Conservation (phyloP, 2,329 filamentous ascomycete genomes). For the Ustulina deusta region DNA sequence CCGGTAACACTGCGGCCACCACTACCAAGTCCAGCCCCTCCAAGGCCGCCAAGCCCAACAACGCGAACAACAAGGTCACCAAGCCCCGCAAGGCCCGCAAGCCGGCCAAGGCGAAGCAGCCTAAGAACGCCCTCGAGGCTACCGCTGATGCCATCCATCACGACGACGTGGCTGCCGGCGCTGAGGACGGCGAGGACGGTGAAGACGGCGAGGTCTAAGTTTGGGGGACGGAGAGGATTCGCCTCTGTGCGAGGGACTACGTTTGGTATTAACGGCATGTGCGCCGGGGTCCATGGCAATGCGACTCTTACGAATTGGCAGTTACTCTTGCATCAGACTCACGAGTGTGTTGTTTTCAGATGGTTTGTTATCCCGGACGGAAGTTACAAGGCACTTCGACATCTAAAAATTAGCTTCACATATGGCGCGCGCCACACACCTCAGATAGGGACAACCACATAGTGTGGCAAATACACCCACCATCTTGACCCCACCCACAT, state of each 20-base stretch:
- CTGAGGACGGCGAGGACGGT: background rate
- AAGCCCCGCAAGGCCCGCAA: constrained; percentile 22
- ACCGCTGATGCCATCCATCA: background rate
- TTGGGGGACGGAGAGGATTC: background rate
- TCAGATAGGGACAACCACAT: background rate
- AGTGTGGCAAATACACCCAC: constrained; percentile 21
- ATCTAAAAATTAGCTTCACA: constrained; percentile 1
- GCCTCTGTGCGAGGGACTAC: background rate
- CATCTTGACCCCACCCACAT: background rate
- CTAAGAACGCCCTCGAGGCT: background rate
- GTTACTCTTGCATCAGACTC: constrained; percentile 12
- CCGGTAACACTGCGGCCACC: background rate
- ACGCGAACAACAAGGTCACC: constrained; percentile 23
- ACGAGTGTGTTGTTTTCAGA: background rate
- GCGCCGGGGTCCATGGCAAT: background rate
- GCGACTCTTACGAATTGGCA: background rate
- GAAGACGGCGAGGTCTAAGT: background rate
- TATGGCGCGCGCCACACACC: background rate
- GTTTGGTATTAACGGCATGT: background rate
- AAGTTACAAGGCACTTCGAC: constrained; percentile 7
- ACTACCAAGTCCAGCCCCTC: background rate
- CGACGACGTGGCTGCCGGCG: background rate
- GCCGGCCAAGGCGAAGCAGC: constrained; percentile 3
- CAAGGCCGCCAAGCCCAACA: constrained; percentile 13
- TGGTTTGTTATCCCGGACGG: background rate